Percentiles rank a stretch among this genome's conserved stretches.
Evolutionary conservation across 148 eudicot species (phyloP).

Genomic region (Cornus controversa): DNA sequence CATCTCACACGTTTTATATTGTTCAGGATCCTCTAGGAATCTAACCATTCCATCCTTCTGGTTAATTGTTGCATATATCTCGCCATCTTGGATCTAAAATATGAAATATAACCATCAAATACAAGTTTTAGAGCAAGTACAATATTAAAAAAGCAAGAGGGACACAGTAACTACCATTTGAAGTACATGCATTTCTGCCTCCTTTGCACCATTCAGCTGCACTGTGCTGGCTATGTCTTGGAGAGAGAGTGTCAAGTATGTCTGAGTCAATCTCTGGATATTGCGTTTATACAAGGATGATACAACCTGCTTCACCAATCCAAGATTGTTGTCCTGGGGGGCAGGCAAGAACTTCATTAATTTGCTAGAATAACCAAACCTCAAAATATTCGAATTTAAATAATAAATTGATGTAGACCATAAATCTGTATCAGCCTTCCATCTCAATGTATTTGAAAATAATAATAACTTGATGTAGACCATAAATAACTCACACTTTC

Average conservation of each 20-base stretch:
- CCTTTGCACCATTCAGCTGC: constrained; percentile 67
- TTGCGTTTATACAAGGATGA: constrained; percentile 83
- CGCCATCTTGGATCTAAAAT: constrained; percentile 79
- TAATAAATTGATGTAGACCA: not conserved
- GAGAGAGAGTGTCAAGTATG: constrained; percentile 87
- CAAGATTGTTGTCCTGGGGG: constrained; percentile 65
- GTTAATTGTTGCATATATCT: constrained; percentile 83
- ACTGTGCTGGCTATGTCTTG: constrained; percentile 86
- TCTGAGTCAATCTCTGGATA: constrained; percentile 94
- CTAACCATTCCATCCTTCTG: constrained; percentile 99
- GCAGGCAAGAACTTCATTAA: not conserved
- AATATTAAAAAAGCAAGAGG: not conserved
- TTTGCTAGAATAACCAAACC: not conserved
- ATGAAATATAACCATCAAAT: not conserved
- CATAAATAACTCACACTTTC: constrained; percentile 53
- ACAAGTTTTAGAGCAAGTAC: not conserved
- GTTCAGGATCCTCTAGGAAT: constrained; percentile 95
- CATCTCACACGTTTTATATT: constrained; percentile 91
- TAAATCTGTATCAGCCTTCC: constrained; percentile 1
- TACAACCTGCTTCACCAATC: constrained; percentile 80
- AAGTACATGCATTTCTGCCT: constrained; percentile 97
- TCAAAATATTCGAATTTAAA: not conserved
- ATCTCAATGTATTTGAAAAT: not conserved
- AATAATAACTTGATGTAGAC: constrained; percentile 7
- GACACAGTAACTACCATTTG: constrained; percentile 56